phyloP scores from a whole-genome alignment of 345 rosid species.

The Reutealis trisperma region DNA sequence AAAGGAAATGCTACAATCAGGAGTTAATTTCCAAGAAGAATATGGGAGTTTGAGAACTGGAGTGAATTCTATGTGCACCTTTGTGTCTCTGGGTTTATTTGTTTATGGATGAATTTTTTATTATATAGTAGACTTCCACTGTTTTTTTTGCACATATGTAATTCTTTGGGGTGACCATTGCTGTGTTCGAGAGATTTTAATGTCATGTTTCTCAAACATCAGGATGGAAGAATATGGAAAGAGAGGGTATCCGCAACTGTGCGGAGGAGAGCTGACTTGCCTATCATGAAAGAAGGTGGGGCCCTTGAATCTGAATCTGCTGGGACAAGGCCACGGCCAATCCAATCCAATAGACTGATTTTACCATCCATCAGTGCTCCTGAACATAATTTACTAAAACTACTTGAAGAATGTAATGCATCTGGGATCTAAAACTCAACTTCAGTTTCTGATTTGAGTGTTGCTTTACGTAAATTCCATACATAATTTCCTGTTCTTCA shows the following conservation, averaged over 20 bases:
- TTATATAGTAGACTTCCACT: neutral
- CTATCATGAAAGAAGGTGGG: conserved; percentile 53
- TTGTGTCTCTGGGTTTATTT: neutral
- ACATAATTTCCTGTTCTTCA: neutral
- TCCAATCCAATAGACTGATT: conserved; percentile 48
- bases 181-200: conserved; percentile 12
- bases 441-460: neutral
- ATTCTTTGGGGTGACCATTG: neutral
- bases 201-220: conserved; percentile 12
- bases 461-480: conserved; percentile 1
- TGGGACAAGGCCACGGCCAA: conserved; percentile 38
- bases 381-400: conserved; percentile 71
- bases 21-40: neutral
- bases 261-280: conserved; percentile 61
- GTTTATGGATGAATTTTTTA: neutral
- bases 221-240: conserved; percentile 95
- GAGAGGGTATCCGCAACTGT: conserved; percentile 67
- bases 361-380: conserved; percentile 89
- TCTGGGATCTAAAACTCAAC: conserved; percentile 42
- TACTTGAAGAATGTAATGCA: conserved; percentile 74
- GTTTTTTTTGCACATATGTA: neutral
- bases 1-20: neutral
- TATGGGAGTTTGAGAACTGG: neutral
- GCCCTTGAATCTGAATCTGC: conserved; percentile 47
- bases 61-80: neutral